These are phyloP conservation scores for Aspergillus uvarum DNA, from an alignment of 2,329 filamentous ascomycete genomes.

Conservation along the genomic window DNA sequence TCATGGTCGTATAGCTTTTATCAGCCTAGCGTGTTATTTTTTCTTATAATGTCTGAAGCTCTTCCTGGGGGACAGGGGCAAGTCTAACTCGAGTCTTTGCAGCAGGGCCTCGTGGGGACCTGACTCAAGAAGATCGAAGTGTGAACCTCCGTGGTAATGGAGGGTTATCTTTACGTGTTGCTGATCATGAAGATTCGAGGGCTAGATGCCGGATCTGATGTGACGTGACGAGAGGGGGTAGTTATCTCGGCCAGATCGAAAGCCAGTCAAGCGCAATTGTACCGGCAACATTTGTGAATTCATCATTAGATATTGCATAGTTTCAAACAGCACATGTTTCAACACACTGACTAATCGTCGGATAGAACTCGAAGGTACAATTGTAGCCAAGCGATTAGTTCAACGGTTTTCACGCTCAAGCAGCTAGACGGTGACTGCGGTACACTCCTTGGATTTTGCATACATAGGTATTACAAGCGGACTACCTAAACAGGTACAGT, in stretches of 20 bases:
- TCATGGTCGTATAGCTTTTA: conserved; percentile 22
- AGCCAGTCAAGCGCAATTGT: conserved; percentile 9
- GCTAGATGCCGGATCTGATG: not conserved
- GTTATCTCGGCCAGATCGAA: conserved; percentile 14
- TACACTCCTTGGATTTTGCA: not conserved
- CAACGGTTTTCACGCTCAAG: not conserved
- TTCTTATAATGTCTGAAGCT: conserved; percentile 17
- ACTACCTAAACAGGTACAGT: not conserved
- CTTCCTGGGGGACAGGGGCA: conserved; percentile 11
- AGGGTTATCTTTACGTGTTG: not conserved
- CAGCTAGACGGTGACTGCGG: no score
- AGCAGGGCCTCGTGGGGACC: not conserved
- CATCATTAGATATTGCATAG: conserved; percentile 27
- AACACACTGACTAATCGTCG: conserved; percentile 30
- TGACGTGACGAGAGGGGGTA: conserved; percentile 6
- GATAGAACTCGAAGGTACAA: conserved; percentile 11
- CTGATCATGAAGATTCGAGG: not conserved
- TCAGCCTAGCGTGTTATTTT: conserved; percentile 25
- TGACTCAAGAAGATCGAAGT: not conserved
- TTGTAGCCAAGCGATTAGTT: not conserved
- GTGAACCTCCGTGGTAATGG: not conserved
- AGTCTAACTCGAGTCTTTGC: conserved; percentile 1
- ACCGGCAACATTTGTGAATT: conserved; percentile 22
- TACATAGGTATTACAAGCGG: not conserved
- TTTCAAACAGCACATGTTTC: conserved; percentile 15